Percentiles rank a stretch among this genome's conserved stretches.
Conservation (phyloP, 768 basidiomycete species). For the Tephrocybe sp. region DNA sequence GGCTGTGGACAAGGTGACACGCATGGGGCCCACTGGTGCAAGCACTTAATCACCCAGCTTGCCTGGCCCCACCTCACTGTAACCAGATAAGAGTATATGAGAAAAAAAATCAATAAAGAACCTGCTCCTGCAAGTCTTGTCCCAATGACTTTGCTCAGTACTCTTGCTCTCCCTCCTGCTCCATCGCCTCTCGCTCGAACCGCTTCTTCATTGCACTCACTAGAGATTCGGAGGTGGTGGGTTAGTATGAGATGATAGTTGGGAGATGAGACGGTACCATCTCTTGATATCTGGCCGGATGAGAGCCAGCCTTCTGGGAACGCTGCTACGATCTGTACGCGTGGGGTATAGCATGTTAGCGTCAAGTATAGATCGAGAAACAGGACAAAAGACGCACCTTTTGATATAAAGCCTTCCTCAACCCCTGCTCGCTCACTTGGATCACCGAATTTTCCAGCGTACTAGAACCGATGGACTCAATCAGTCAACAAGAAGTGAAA, state of each 20-base stretch:
- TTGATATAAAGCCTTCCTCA: slow-evolving; percentile 78
- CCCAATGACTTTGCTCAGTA: too few species aligned
- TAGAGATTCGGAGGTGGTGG: slow-evolving; percentile 19
- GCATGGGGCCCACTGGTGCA: too few species aligned
- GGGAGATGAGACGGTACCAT: slow-evolving; percentile 45
- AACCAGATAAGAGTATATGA: too few species aligned
- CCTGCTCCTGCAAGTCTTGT: too few species aligned
- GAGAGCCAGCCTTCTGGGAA: slow-evolving; percentile 87
- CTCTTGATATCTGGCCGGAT: slow-evolving; percentile 82
- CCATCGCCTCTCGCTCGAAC: slow-evolving; percentile 68
- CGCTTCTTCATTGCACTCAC: slow-evolving; percentile 88
- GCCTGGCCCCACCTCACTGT: too few species aligned
- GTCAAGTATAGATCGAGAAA: background rate
- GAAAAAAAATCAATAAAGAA: too few species aligned
- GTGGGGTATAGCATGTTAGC: background rate
- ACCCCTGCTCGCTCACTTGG: slow-evolving; percentile 77
- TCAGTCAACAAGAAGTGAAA: background rate
- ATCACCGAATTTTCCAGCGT: slow-evolving; percentile 67
- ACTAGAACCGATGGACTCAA: slow-evolving; percentile 17
- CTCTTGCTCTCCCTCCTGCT: slow-evolving; percentile 38
- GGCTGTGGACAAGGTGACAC: too few species aligned
- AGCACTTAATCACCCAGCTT: too few species aligned
- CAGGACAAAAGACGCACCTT: slow-evolving; percentile 41
- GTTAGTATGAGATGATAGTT: background rate
- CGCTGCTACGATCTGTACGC: slow-evolving; percentile 62